Percentiles rank a stretch among this genome's conserved stretches.
Evolutionary conservation across 306 rosid genomes (phyloP).

Genomic region (Malus fusca): DNA sequence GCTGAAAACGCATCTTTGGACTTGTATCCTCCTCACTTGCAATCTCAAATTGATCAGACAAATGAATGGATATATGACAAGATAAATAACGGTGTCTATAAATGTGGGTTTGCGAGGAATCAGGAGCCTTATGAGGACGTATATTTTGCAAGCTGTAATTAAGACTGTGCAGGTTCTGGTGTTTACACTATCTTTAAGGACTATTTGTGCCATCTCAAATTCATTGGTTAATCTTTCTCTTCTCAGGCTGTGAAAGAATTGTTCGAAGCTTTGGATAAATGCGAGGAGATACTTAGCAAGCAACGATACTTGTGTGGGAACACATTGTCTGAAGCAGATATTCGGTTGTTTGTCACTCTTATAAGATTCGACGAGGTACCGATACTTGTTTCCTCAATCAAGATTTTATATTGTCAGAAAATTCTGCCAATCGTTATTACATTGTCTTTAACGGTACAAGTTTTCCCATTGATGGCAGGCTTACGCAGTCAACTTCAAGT

Average conservation of each 20-base stretch:
- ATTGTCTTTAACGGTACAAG: background rate
- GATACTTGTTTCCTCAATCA: background rate
- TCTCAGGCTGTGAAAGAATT: conserved; percentile 61
- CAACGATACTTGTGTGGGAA: conserved; percentile 81
- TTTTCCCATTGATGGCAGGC: conserved; percentile 41
- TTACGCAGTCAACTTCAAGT: conserved; percentile 91
- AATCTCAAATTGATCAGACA: conserved; percentile 51
- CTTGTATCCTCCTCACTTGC: conserved; percentile 66
- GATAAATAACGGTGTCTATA: conserved; percentile 87
- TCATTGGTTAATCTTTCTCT: conserved; percentile 5
- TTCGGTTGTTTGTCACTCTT: conserved; percentile 82
- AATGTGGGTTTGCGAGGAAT: conserved; percentile 81
- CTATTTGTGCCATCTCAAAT: background rate
- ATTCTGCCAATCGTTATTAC: background rate
- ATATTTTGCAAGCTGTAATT: background rate
- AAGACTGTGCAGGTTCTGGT: background rate
- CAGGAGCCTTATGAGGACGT: conserved; percentile 80
- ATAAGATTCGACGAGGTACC: conserved; percentile 94
- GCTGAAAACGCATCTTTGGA: conserved; percentile 74
- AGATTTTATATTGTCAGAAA: background rate
- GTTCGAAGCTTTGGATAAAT: conserved; percentile 72
- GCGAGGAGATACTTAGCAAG: conserved; percentile 68
- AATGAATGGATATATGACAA: conserved; percentile 61
- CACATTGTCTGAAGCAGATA: conserved; percentile 71
- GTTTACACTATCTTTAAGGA: conserved; percentile 14